A percentile compares a stretch with the other conserved stretches of the same genome.
Conservation (phyloP, 208 protist species). For the Polymyxa betae region DNA sequence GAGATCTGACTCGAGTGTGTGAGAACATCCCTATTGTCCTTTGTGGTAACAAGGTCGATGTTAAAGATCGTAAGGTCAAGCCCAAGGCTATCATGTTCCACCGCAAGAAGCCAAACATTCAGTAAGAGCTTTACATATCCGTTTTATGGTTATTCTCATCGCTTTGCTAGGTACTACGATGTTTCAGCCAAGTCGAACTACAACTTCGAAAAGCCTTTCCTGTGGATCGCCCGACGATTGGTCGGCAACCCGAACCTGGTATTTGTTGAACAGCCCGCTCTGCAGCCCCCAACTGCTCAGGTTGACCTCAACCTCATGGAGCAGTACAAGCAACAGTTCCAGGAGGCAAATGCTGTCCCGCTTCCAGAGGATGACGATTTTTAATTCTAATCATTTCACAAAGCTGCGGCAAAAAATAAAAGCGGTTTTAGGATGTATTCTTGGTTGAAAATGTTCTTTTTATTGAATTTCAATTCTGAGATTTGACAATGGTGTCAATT, state of each 20-base stretch:
- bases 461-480: background rate
- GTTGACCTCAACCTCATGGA: constrained; percentile 70
- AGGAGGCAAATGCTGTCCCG: constrained; percentile 79
- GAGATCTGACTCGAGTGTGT: constrained; percentile 96
- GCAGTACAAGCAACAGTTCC: constrained; percentile 85
- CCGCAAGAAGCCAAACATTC: constrained; percentile 94
- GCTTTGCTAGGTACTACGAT: constrained; percentile 95
- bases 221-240: constrained; percentile 96
- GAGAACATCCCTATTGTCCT: constrained; percentile 99
- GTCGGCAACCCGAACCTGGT: constrained; percentile 85
- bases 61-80: constrained; percentile 98
- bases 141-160: background rate
- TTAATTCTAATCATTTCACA: constrained; percentile 20
- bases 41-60: constrained; percentile 99
- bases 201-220: constrained; percentile 99
- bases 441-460: background rate
- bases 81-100: constrained; percentile 99
- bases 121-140: constrained; percentile 33
- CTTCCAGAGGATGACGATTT: constrained; percentile 86
- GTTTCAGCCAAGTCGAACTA: constrained; percentile 99
- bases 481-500: background rate
- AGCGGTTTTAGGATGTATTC: background rate
- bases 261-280: constrained; percentile 82
- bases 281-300: constrained; percentile 74
- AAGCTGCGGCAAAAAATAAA: too few species aligned